These are phyloP conservation scores for Eucalyptus cladocalyx DNA, from an alignment of 345 rosid species.

Conservation along the genomic window DNA sequence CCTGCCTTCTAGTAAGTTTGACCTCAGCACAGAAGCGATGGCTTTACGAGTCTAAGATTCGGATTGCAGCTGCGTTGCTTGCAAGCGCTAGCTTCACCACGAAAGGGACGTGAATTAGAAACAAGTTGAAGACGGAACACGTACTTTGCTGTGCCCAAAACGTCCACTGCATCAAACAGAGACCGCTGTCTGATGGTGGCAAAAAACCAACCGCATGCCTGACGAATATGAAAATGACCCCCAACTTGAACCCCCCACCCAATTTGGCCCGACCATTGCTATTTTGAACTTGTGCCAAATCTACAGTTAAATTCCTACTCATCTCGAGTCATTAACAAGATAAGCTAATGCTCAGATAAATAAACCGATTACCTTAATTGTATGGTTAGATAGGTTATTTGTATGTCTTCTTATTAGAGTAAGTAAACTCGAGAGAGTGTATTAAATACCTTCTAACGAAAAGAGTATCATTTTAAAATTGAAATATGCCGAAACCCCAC, in stretches of 20 bases:
- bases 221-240: neutral
- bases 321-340: neutral
- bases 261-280: neutral
- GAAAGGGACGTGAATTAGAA: neutral
- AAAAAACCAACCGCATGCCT: neutral
- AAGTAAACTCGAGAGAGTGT: neutral
- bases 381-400: neutral
- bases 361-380: no score
- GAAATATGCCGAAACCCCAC: fast-evolving
- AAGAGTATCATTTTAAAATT: neutral
- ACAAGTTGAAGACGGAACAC: neutral
- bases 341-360: neutral
- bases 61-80: neutral
- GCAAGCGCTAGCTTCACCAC: neutral
- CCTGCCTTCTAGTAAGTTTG: neutral
- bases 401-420: neutral
- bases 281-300: no score
- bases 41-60: neutral
- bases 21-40: neutral
- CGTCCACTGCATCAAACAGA: neutral
- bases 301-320: neutral
- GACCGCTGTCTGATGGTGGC: neutral
- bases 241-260: neutral
- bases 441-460: no score
- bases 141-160: neutral